phyloP scores from a whole-genome alignment of 805 yeast species.

The Wickerhamomyces ciferrii region DNA sequence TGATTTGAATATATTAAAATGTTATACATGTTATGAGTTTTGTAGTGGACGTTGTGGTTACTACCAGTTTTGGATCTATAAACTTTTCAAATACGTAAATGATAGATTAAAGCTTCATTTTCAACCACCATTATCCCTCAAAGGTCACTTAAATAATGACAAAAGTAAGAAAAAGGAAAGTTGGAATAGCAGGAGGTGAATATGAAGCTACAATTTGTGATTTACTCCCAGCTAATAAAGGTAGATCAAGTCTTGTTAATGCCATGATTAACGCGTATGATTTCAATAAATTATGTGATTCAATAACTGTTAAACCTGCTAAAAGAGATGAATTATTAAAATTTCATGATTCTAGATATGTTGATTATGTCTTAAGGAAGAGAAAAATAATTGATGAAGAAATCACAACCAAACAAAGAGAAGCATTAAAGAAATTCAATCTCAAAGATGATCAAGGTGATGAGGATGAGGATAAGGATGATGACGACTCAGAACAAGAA shows the following conservation, averaged over 20 bases:
- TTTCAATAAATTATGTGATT: constrained; percentile 24
- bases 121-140: too few relatives aligned
- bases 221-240: constrained; percentile 46
- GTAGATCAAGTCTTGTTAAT: constrained; percentile 41
- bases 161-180: background rate
- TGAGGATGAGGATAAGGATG: constrained; percentile 2
- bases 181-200: constrained; percentile 6
- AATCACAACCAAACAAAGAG: background rate
- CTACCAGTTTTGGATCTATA: too few relatives aligned
- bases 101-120: too few relatives aligned
- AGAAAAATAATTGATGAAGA: constrained; percentile 11
- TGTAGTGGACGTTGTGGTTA: too few relatives aligned
- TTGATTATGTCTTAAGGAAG: constrained; percentile 31
- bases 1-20: background rate
- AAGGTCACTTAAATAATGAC: too few relatives aligned
- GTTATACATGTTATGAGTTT: too few relatives aligned
- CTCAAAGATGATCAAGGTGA: constrained; percentile 2
- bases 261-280: constrained; percentile 36
- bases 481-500: background rate
- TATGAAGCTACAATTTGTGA: constrained; percentile 25
- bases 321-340: constrained; percentile 31
- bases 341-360: constrained; percentile 45
- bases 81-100: too few relatives aligned
- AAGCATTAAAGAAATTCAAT: background rate
- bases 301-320: constrained; percentile 23